Conservation (phyloP, 2,329 filamentous ascomycete genomes). For the Sporothrix dimorphospora region DNA sequence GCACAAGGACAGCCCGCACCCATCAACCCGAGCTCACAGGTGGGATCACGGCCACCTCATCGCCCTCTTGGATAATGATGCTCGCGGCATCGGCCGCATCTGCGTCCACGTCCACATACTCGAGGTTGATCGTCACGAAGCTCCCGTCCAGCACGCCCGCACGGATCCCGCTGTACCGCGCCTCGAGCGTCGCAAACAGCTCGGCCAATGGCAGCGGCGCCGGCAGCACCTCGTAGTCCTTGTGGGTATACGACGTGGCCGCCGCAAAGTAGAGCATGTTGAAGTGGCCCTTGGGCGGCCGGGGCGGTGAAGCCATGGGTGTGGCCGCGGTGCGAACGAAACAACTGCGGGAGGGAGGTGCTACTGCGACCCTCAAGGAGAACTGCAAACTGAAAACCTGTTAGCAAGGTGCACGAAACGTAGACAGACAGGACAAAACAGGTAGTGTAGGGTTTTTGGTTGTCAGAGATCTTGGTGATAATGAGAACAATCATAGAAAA, state of each 20-base stretch:
- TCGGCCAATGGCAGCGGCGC: conserved; percentile 66
- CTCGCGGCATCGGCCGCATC: conserved; percentile 43
- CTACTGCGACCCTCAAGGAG: neutral
- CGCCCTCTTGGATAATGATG: conserved; percentile 66
- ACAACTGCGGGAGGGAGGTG: neutral
- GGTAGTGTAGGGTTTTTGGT: conserved; percentile 1
- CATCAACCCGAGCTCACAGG: conserved; percentile 82
- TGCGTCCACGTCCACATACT: conserved; percentile 73
- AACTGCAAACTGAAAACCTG: neutral
- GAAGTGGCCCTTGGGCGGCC: conserved; percentile 67
- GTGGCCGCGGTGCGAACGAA: neutral
- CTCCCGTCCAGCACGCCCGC: conserved; percentile 70
- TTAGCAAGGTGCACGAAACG: neutral
- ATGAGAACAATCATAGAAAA: conserved; percentile 55
- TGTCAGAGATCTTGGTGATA: conserved; percentile 76
- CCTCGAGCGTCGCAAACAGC: conserved; percentile 70
- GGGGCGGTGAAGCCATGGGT: conserved; percentile 46
- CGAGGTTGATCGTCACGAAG: conserved; percentile 77
- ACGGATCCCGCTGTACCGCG: conserved; percentile 69
- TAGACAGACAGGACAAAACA: neutral
- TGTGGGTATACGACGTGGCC: conserved; percentile 71
- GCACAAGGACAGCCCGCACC: too few relatives aligned
- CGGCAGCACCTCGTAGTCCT: conserved; percentile 64
- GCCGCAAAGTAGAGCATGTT: conserved; percentile 81
- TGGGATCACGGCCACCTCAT: conserved; percentile 86